Conservation (phyloP, 1,284 basidiomycete species). For the Trametes pubescens region DNA sequence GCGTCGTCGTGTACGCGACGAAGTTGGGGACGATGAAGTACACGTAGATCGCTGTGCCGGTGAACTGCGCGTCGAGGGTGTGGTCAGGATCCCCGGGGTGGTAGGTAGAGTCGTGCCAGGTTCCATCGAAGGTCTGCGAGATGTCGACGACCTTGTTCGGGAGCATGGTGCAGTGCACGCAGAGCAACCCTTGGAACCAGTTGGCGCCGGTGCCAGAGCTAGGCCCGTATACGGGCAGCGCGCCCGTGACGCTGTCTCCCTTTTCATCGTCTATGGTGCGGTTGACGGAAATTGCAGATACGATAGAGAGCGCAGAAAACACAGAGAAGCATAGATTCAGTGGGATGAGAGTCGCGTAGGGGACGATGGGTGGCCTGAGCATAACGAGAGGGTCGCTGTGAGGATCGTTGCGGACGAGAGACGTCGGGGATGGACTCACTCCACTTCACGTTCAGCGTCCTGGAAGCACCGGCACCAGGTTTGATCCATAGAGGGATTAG, state of each 20-base stretch:
- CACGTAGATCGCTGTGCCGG: constrained; percentile 14
- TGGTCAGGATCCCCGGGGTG: constrained; percentile 8
- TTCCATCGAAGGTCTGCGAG: constrained; percentile 15
- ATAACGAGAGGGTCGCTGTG: too few species aligned
- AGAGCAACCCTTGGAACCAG: constrained; percentile 18
- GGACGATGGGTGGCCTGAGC: too few species aligned
- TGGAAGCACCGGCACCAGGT: too few species aligned
- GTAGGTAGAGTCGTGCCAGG: constrained; percentile 28
- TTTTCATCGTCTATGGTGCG: constrained; percentile 23
- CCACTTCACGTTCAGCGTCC: too few species aligned
- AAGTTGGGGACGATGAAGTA: constrained; percentile 19
- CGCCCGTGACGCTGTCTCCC: constrained; percentile 16
- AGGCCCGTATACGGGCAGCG: constrained; percentile 10
- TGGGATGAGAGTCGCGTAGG: neutral
- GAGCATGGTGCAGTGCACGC: constrained; percentile 16
- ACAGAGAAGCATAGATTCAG: neutral
- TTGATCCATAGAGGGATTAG: too few species aligned
- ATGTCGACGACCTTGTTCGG: neutral
- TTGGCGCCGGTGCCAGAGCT: neutral
- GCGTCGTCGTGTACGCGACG: constrained; percentile 11
- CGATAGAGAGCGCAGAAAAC: neutral
- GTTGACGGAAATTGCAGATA: neutral
- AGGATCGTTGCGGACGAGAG: too few species aligned
- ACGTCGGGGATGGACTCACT: too few species aligned
- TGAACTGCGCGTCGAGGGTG: constrained; percentile 2